Evolutionary conservation across 202 grass and related monocot species (phyloP).

Genomic region (Zoysia matrella): DNA sequence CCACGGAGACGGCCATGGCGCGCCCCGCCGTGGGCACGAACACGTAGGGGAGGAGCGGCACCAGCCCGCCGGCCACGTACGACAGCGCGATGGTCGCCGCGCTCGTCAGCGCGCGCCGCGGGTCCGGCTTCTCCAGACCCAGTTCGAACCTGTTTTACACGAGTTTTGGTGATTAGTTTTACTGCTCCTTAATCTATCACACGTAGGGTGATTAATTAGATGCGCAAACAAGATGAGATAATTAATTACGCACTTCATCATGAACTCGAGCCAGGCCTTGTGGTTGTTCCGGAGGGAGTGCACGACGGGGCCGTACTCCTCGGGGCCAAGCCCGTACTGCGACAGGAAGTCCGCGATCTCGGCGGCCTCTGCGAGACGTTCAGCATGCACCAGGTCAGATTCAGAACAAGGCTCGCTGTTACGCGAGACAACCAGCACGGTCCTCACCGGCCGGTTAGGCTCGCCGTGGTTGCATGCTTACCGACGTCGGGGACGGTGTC

Average conservation of each 20-base stretch:
- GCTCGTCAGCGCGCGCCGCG: slow-evolving; percentile 72
- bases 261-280: slow-evolving; percentile 95
- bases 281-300: slow-evolving; percentile 72
- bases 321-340: slow-evolving; percentile 74
- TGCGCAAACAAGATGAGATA: no score
- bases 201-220: no score
- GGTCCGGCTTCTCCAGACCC: slow-evolving; percentile 85
- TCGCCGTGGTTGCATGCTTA: background rate
- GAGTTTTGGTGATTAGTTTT: no score
- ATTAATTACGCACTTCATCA: slow-evolving; percentile 76
- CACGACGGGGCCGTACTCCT: slow-evolving; percentile 78
- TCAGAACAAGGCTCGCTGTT: background rate
- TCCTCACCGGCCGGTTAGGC: background rate
- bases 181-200: no score
- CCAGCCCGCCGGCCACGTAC: slow-evolving; percentile 74
- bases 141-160: slow-evolving; percentile 70
- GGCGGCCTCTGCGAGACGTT: slow-evolving; percentile 65
- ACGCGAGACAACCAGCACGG: no score
- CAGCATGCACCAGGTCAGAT: background rate
- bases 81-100: slow-evolving; percentile 78
- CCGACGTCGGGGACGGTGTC: slow-evolving; percentile 81
- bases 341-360: slow-evolving; percentile 88
- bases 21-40: slow-evolving; percentile 55
- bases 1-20: slow-evolving; percentile 81
- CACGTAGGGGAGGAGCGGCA: slow-evolving; percentile 91